Evolutionary conservation across 2,329 filamentous ascomycete genomes (phyloP), one percentile per base, ranked within the genome.

Genomic region (Emergomyces africanus): DNA sequence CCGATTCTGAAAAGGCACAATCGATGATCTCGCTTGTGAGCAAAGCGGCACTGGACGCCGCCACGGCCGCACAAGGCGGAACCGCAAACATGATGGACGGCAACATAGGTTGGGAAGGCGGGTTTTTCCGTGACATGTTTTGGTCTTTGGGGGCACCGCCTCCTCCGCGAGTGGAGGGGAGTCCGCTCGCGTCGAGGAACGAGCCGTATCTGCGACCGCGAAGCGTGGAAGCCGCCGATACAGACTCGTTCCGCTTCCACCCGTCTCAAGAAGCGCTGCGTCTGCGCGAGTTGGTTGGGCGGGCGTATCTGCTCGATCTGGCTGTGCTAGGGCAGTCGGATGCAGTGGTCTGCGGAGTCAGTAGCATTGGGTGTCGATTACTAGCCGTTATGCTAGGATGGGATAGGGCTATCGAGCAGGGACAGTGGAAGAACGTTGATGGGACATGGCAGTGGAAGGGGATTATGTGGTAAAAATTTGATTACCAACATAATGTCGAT

Each of bases 381-480:
- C 70, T 95, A 62, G 90, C 83, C 1, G 88, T 95, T 46, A 90
- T 95, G 85, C 84, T 94, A 83, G 90, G 90, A 0, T 91, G 88
- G 88, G 86, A 91, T 42, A 64, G 61, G 50, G 83, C 81, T 5
- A 79, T 90, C 61, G 76, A 76, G 39, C 71, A 78, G 20, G 79
- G 78, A 1, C 77, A 78, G 50, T 95, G 89, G 88, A 78, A 83
- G 60, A 95, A 95, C 72, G 81, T 95, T n/a, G 88, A 92, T 69
- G 86, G 86, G 1, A 79, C 79, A 14, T 84, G 81, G 65, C 77
- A 78, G 14, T 89, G 87, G 87, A 78, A 69, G 57, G 74, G 73
- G 1, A 66, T 78, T 54, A 64, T 68, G 59, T 71, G 61, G 63
- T 64, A 37, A 54, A 41, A 33, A 2, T 25, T 39, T n/a, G 18